Evolutionary conservation across 805 yeast genomes (phyloP), one percentile per base, ranked within the genome.

Genomic region (Geotrichum ghanense): DNA sequence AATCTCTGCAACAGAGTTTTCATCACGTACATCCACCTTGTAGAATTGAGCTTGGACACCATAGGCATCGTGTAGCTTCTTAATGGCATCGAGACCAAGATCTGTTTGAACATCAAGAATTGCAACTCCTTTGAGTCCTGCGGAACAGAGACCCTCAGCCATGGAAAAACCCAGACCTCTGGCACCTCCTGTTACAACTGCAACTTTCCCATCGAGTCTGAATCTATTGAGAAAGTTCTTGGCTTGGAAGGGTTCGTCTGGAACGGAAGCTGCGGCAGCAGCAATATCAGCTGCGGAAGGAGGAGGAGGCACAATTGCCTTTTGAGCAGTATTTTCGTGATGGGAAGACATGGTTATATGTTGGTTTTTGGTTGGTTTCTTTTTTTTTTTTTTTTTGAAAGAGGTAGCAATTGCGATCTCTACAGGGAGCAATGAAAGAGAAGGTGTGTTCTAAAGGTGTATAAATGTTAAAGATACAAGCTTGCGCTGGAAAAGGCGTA

Each of bases 141-240:
- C 71, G 34, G 68, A 76, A 59, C 81, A 64, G 42, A 78, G 69
- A 17, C 81, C 82, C 61, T 81, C 75, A 48, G 81, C 74, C 66
- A 79, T 66, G 40, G 77, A 73, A 47, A 74, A 68, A 22, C 81
- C 81, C 53, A 79, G 71, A 34, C 84, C 84, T 34, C 84, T 78
- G 45, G 82, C 79, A 39, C 83, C 84, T 41, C 84, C 84, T 43
- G 84, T 79, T 48, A 79, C 67, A 25, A 79, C 67, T 49, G 78
- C 83, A 46, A 79, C 72, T 66, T 75, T 74, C 47, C 82, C 83
- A 55, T 76, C 81, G 53, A 79, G 70, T 52, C 80, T 69, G 66
- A 77, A 78, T 47, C 58, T 55, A 51, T 43, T 22, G 44, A 67
- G 46, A 50, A 67, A 64, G 58, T 69, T 56, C 57, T 64, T 65